Conservation (phyloP, 129 eudicot genomes). For the Cynara cardunculus region DNA sequence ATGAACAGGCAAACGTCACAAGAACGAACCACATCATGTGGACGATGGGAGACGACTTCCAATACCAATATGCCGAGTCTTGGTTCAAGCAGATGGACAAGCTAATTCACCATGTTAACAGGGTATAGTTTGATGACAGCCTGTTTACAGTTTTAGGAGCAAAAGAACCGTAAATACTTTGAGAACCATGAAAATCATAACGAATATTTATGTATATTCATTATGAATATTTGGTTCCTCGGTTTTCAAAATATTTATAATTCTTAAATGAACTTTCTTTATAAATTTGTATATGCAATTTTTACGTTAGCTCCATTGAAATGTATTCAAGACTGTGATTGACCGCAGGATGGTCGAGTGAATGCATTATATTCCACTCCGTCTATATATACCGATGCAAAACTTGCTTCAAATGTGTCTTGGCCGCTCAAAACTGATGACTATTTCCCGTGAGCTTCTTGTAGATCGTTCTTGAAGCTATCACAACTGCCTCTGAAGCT, state of each 20-base stretch:
- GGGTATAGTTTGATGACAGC: conserved; percentile 37
- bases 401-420: conserved; percentile 54
- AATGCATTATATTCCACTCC: conserved; percentile 91
- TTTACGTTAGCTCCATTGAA: background rate
- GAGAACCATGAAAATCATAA: background rate
- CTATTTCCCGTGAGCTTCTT: conserved; percentile 72
- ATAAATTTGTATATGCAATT: background rate
- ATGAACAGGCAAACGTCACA: conserved; percentile 72
- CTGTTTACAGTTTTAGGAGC: background rate
- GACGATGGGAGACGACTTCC: conserved; percentile 98
- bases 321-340: background rate
- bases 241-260: background rate
- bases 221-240: background rate
- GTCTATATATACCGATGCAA: conserved; percentile 81
- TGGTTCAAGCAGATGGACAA: conserved; percentile 99
- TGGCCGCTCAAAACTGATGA: conserved; percentile 90
- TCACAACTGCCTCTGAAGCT: background rate
- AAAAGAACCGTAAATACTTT: background rate
- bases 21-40: conserved; percentile 91
- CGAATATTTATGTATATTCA: background rate
- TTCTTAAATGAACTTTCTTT: too few species aligned
- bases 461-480: background rate
- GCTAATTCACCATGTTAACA: conserved; percentile 82
- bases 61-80: conserved; percentile 87
- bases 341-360: conserved; percentile 85